A percentile compares a stretch with the other conserved stretches of the same genome.
These are phyloP conservation scores for Monilinia polystroma DNA, from an alignment of 2,329 filamentous ascomycete genomes.

Conservation along the genomic window DNA sequence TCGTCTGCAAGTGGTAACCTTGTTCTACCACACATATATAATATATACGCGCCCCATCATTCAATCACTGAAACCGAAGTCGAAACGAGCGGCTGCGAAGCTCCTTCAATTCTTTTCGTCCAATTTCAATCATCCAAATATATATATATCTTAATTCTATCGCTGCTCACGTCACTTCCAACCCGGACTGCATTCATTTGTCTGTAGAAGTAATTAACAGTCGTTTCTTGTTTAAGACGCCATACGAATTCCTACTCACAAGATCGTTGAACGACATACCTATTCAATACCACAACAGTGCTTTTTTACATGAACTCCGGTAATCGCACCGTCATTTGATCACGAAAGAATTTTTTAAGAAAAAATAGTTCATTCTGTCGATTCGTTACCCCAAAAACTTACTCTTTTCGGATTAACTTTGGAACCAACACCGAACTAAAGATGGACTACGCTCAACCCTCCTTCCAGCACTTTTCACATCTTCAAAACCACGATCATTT, in stretches of 20 bases:
- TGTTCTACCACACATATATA: slow-evolving; percentile 22
- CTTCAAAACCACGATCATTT: slow-evolving; percentile 31
- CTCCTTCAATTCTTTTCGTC: slow-evolving; percentile 13
- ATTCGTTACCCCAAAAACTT: not conserved
- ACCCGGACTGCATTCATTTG: slow-evolving; percentile 27
- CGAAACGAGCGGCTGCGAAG: slow-evolving; percentile 23
- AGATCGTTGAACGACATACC: slow-evolving; percentile 15
- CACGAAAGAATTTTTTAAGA: not conserved
- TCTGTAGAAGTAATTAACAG: slow-evolving; percentile 7
- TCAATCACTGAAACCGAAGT: slow-evolving; percentile 19
- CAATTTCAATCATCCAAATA: slow-evolving; percentile 5
- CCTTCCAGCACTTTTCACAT: slow-evolving; percentile 23
- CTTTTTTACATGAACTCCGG: not conserved
- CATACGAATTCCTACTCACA: slow-evolving; percentile 3
- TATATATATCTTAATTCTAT: slow-evolving; percentile 13
- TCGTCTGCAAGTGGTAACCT: slow-evolving; percentile 21
- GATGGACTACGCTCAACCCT: slow-evolving; percentile 37
- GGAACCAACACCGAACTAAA: slow-evolving; percentile 21
- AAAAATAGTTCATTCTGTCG: not conserved
- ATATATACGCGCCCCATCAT: slow-evolving; percentile 25
- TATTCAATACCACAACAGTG: not conserved
- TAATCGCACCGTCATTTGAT: not conserved
- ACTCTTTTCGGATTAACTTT: not conserved
- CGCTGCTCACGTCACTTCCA: not conserved
- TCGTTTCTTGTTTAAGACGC: slow-evolving; percentile 9